Base-by-base conservation (phyloP, 371 early-diverging fungal species). In the Dichotomocladium elegans region DNA sequence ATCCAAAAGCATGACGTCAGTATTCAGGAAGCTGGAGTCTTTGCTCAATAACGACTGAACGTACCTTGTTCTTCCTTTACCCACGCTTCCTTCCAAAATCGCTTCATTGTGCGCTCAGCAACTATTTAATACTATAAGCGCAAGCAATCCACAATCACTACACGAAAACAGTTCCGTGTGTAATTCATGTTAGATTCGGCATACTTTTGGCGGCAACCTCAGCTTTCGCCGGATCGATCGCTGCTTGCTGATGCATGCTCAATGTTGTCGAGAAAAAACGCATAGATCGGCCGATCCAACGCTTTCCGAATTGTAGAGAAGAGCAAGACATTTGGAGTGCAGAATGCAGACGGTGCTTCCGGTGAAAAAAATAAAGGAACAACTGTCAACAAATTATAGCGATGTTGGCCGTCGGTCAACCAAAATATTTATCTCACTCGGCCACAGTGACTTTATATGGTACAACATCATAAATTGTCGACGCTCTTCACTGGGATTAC, bases 21-120 rank as follows among this genome's bases (percentile, higher is more conserved):
- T 3, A 27, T 19, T 3, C 43, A 22, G 27, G 48, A 35, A 2
- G 29, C 14, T 4, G 11, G 12, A 22, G 10, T 14, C 26, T 10
- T 45, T 27, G 15, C 17, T 28, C 19, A 6, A 46, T 14, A 47
- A 30, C 11, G 35, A 34, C 14, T 22, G 3, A 30, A 48, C 30
- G 53, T 80, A 73, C 88, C 82, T 47, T 73, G 61, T 6, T 74
- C 71, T 51, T 82, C 80, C 41, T 78, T 84, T 19, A 89, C 69
- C 43, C 76, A 72, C 15, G 81, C 87, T 22, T 53, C 61, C 53
- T 88, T 86, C 91, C 91, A 91, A 72, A 91, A 91, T 35, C 90
- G 79, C 43, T 77, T 71, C 68, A 87, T 73, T 19, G 83, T 79
- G 33, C 79, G 71, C 50, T 83, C 80, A 47, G 78, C 82, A 30